Conservation (phyloP, 1,139 yeast species). For the Lodderomyces orthopsilosis region DNA sequence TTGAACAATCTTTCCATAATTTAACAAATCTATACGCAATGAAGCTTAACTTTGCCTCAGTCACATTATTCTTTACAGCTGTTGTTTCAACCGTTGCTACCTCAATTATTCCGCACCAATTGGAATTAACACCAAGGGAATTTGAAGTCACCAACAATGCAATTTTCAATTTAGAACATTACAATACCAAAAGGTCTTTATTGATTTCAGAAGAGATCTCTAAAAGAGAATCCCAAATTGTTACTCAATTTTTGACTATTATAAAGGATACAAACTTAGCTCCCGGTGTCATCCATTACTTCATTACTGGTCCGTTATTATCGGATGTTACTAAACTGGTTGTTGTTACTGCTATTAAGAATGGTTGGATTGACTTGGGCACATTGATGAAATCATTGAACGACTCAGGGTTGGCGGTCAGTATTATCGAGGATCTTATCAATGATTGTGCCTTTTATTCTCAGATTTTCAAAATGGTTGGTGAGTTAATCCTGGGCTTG, state of each 20-base stretch:
- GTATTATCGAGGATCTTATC: conserved; percentile 37
- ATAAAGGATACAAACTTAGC: conserved; percentile 40
- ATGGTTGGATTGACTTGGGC: conserved; percentile 32
- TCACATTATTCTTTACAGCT: conserved; percentile 29
- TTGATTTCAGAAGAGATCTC: conserved; percentile 25
- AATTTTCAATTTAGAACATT: conserved; percentile 28
- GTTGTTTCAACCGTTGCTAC: conserved; percentile 32
- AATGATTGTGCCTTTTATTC: conserved; percentile 42
- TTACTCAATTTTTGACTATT: conserved; percentile 41
- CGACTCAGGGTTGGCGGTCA: conserved; percentile 44
- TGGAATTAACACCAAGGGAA: conserved; percentile 31
- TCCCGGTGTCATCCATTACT: conserved; percentile 32
- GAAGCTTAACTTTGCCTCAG: conserved; percentile 31
- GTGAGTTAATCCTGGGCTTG: conserved; percentile 30
- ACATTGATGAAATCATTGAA: conserved; percentile 43
- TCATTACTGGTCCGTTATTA: conserved; percentile 33
- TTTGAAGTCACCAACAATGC: conserved; percentile 25
- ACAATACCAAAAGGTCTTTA: conserved; percentile 29
- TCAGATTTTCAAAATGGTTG: conserved; percentile 38
- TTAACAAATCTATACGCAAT: conserved; percentile 14
- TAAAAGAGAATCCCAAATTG: conserved; percentile 41
- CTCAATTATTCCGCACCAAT: conserved; percentile 22
- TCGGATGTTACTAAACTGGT: conserved; percentile 29
- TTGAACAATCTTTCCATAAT: no score
- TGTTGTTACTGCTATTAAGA: conserved; percentile 30